Evolutionary conservation across 805 yeast genomes (phyloP).

Genomic region (Suhomyces tanzawaensis): DNA sequence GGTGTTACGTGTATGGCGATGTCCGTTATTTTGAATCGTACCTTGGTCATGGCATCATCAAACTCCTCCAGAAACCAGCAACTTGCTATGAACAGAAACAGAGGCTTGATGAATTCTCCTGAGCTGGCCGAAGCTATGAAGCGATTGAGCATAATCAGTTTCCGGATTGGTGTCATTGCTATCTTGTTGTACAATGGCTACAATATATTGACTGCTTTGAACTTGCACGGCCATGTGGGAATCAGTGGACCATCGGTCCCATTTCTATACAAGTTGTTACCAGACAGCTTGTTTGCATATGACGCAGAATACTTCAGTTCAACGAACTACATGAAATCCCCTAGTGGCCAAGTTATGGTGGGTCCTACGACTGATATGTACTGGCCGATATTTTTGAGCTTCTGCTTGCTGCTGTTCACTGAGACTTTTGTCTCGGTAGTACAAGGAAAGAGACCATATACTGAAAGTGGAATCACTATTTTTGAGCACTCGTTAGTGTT

Average conservation of each 20-base stretch:
- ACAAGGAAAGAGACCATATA: constrained; percentile 52
- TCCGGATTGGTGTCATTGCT: constrained; percentile 28
- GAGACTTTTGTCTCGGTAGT: constrained; percentile 65
- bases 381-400: constrained; percentile 57
- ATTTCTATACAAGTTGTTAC: constrained; percentile 13
- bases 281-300: constrained; percentile 23
- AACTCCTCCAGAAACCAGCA: constrained; percentile 25
- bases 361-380: constrained; percentile 53
- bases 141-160: constrained; percentile 18
- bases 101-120: constrained; percentile 9
- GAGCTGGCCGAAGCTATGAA: constrained; percentile 19
- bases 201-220: constrained; percentile 32
- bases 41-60: constrained; percentile 37
- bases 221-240: constrained; percentile 21
- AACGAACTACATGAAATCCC: constrained; percentile 30
- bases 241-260: constrained; percentile 4
- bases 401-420: constrained; percentile 60
- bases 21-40: constrained; percentile 39
- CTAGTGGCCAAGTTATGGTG: constrained; percentile 25
- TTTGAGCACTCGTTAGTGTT: constrained; percentile 76
- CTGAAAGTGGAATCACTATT: constrained; percentile 67
- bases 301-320: constrained; percentile 17
- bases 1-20: constrained; percentile 37
- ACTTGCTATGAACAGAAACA: constrained; percentile 14
- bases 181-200: constrained; percentile 24